Evolutionary conservation across 495 filamentous ascomycete species (phyloP), one percentile per base, ranked within the genome.

Genomic region (Xylaria castorea): DNA sequence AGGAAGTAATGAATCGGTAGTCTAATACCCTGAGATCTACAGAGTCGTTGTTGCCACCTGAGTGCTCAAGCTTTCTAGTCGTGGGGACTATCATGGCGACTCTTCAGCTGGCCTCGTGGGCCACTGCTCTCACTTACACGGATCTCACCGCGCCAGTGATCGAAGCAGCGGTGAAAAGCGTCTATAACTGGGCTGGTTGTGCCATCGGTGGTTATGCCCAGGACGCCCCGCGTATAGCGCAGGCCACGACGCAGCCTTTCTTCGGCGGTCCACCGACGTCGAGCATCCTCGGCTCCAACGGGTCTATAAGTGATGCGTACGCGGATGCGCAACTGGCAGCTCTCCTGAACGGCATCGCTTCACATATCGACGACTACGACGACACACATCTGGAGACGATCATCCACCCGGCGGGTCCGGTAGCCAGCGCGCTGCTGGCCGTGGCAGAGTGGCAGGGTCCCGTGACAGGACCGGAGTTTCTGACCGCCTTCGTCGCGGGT

Each of bases 361-460:
- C 84, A 30, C 86, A 88, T 65, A 84, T 88, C 14, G 86, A 88
- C 68, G 87, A 88, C 71, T 89, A 88, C 74, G 87, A 89, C 60
- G 87, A 89, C 74, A 89, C 87, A 6, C 86, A 88, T 72, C 80
- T 88, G 0, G 85, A 86, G 44, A 88, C 84, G 14, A 85, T 88
- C 58, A 88, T 89, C 70, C 87, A 89, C 66, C 87, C 86, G 1
- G 81, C 86, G 0, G 86, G 87, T 0, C 83, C 85, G 0, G 85
- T 88, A 0, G 85, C 85, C 2, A 81, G 79, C 55, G 87, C 87
- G 1, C 74, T 88, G 0, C 75, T 89, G 12, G 84, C 85, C 3
- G 75, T 84, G 22, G 79, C 82, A 5, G 83, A 87, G 61, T 74
- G 81, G 75, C 71, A 80, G 32, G 75, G 76, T 6, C 61, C 74